Conservation (phyloP, 306 rosid species). For the Medicago ruthenica region DNA sequence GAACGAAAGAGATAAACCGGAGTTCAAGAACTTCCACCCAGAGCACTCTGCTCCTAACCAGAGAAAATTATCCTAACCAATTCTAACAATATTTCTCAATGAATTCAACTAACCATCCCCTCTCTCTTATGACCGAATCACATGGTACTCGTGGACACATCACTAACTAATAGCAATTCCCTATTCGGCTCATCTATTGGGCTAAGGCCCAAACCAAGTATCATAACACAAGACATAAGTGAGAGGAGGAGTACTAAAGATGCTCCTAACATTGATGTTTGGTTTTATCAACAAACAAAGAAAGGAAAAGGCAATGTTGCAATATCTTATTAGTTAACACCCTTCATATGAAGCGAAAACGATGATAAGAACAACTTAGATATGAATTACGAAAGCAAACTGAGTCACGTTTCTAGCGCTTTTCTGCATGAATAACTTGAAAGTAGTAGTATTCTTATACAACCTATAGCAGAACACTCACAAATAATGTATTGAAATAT, state of each 20-base stretch:
- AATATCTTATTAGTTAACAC: not conserved
- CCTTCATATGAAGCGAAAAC: conserved; percentile 5
- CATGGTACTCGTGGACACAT: no score
- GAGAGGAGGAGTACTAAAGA: not conserved
- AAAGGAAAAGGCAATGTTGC: not conserved
- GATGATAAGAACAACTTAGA: conserved; percentile 5
- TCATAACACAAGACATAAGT: no score
- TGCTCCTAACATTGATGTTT: not conserved
- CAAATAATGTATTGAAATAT: not conserved
- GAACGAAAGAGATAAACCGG: no score
- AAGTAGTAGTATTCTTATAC: not conserved
- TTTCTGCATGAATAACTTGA: conserved; percentile 5
- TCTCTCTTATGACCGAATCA: no score
- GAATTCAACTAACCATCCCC: no score
- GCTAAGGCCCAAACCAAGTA: no score
- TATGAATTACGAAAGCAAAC: conserved; percentile 17
- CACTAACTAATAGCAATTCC: no score
- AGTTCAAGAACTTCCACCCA: no score
- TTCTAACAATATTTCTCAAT: no score
- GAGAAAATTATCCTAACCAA: no score
- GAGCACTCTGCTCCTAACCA: no score
- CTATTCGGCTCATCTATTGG: no score
- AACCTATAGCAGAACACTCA: conserved; percentile 3
- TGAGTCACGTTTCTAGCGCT: not conserved
- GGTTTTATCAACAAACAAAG: not conserved